These are phyloP conservation scores for Fusarium devonianum DNA, from an alignment of 2,329 filamentous ascomycete genomes.

Conservation along the genomic window DNA sequence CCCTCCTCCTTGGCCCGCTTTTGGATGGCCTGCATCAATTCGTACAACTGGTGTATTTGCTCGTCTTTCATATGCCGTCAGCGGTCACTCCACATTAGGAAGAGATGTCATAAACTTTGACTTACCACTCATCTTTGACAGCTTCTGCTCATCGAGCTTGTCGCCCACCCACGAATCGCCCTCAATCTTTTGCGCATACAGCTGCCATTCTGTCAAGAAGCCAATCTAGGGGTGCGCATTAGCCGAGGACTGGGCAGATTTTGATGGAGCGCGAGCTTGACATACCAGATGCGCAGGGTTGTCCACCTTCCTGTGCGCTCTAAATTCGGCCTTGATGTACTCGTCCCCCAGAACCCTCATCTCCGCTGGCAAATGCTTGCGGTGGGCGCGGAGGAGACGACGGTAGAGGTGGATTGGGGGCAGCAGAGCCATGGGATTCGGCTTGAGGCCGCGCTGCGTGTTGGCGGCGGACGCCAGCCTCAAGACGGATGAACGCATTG, in stretches of 20 bases:
- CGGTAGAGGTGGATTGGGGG: conserved; percentile 91
- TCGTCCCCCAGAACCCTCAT: conserved; percentile 86
- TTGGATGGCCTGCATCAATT: conserved; percentile 85
- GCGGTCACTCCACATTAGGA: no score
- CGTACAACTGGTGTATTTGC: conserved; percentile 91
- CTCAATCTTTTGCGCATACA: conserved; percentile 91
- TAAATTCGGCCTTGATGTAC: conserved; percentile 93
- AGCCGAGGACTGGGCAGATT: conserved; percentile 6
- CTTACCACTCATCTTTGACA: conserved; percentile 94
- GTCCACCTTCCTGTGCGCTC: conserved; percentile 81
- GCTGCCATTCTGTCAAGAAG: conserved; percentile 95
- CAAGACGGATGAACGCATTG: conserved; percentile 41
- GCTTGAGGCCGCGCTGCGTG: conserved; percentile 45
- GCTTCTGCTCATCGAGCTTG: conserved; percentile 81
- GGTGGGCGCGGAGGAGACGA: conserved; percentile 83
- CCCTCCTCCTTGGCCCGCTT: conserved; percentile 44
- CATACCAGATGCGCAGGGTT: conserved; percentile 90
- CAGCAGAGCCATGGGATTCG: conserved; percentile 70
- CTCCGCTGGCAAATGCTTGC: conserved; percentile 76
- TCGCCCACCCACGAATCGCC: conserved; percentile 85
- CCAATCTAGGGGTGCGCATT: conserved; percentile 72
- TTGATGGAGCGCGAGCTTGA: conserved; percentile 8
- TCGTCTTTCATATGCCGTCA: conserved; percentile 67
- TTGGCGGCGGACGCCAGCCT: conserved; percentile 50
- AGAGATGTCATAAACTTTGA: neutral